phyloP scores from a whole-genome alignment of 352 stramenopile genomes.

The Globisporangium acanthophoron region DNA sequence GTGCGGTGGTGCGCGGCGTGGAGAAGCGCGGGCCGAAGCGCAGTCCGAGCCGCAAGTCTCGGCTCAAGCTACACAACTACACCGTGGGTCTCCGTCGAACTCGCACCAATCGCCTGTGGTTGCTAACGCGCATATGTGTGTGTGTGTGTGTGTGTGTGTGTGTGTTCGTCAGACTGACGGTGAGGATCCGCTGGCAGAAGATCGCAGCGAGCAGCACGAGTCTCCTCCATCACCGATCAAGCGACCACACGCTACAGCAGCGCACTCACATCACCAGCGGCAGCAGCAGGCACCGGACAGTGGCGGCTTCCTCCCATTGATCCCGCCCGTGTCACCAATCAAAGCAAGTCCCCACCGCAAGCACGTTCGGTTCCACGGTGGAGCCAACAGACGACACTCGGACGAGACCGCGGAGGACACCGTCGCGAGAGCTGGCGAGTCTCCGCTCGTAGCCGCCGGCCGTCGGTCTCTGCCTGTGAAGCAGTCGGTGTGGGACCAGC shows the following conservation, averaged over 20 bases:
- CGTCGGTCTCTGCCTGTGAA: slow-evolving; percentile 10
- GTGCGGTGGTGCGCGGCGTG: slow-evolving; percentile 40
- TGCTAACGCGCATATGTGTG: not conserved
- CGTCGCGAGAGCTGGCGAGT: not conserved
- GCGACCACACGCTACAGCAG: not conserved
- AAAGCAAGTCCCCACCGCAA: slow-evolving; percentile 36
- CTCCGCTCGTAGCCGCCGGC: not conserved
- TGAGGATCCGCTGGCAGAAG: not conserved
- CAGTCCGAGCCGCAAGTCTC: slow-evolving; percentile 49
- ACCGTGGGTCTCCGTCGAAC: slow-evolving; percentile 18
- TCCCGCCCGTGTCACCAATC: slow-evolving; percentile 50
- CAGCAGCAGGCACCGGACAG: not conserved
- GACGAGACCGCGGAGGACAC: not conserved
- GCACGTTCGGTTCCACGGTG: slow-evolving; percentile 26
- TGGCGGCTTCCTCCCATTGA: slow-evolving; percentile 20
- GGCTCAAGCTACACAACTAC: slow-evolving; percentile 59
- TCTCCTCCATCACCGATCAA: slow-evolving; percentile 4
- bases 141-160: not conserved
- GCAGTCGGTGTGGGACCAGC: slow-evolving; percentile 18
- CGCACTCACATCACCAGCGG: not conserved
- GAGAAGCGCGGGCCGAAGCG: slow-evolving; percentile 42
- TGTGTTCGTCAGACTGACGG: not conserved
- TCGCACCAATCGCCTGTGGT: not conserved
- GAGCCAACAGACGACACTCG: not conserved
- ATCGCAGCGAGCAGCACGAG: not conserved